phyloP scores from a whole-genome alignment of 2,329 filamentous ascomycete genomes.

The Monosporascus sp. region DNA sequence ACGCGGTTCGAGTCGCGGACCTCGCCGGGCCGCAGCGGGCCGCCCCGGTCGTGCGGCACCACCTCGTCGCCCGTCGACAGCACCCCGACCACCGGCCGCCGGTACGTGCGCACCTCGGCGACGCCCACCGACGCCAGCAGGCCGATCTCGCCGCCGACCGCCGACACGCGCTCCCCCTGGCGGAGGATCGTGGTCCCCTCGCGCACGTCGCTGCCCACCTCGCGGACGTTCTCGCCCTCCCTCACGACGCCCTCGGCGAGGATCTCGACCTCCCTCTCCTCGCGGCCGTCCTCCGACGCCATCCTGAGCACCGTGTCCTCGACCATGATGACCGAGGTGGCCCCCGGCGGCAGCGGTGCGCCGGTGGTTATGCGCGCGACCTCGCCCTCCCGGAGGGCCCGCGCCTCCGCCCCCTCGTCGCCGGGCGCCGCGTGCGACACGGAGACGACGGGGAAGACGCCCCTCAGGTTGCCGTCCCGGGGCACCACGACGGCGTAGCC shows the following conservation, averaged over 20 bases:
- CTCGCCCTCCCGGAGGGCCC: conserved; percentile 63
- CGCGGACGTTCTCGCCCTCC: conserved; percentile 80
- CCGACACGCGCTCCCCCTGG: conserved; percentile 77
- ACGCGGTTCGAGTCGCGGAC: conserved; percentile 92
- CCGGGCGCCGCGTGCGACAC: conserved; percentile 80
- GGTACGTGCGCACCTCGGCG: conserved; percentile 64
- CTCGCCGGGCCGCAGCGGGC: conserved; percentile 64
- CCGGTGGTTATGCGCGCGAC: conserved; percentile 92
- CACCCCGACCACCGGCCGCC: conserved; percentile 74
- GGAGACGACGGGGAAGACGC: conserved; percentile 78
- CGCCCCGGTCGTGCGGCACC: conserved; percentile 62
- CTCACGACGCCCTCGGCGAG: conserved; percentile 66
- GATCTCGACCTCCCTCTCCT: conserved; percentile 87
- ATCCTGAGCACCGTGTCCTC: conserved; percentile 80
- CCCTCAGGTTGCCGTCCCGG: conserved; percentile 60
- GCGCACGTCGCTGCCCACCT: conserved; percentile 82
- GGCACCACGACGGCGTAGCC: conserved; percentile 81
- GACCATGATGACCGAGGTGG: conserved; percentile 92
- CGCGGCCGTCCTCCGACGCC: conserved; percentile 70
- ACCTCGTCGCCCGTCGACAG: conserved; percentile 95
- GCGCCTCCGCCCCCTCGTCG: conserved; percentile 46
- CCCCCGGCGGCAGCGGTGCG: conserved; percentile 80
- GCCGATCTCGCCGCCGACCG: conserved; percentile 85
- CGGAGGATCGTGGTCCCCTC: conserved; percentile 64
- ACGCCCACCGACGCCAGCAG: conserved; percentile 82